Base-by-base conservation (phyloP, 2,329 filamentous ascomycete genomes). In the Aspergillus pseudotamarii region DNA sequence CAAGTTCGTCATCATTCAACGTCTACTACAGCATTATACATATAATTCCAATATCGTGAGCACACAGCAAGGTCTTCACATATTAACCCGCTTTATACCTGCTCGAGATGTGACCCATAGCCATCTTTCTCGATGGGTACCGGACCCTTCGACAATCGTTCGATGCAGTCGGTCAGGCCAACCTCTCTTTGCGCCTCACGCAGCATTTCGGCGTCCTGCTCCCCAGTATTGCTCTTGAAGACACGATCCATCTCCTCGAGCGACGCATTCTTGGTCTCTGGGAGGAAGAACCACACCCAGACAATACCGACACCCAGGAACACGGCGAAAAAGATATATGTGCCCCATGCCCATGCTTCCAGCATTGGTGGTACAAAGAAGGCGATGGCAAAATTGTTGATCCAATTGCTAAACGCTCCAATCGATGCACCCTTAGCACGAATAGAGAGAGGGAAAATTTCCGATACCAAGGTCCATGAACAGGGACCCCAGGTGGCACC, bases 181-280 rank as follows among this genome's bases (percentile, higher is more conserved):
- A 72, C 69, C 41, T 71, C 71, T 3, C 66, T 64, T 63, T 71
- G 70, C 0, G 69, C 71, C 38, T 72, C 68, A 4, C 66, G 68
- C 30, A 72, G 67, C 14, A 72, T 59, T 11, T 68, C 69, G 6
- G 70, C 70, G 45, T 73, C 71, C 14, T 63, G 65, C 55, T 70
- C 70, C 1, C 71, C 77, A 9, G 72, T 71, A 10, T 74, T 69
- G 14, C 67, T 69, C 1, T 67, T 64, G 23, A 79, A 73, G 28
- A 79, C 75, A 5, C 63, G 77, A 68, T 87, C 84, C 70, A 80
- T 79, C 72, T 88, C 84, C 67, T 84, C 81, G 30, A 89, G 82
- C 60, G 83, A 79, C 66, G 79, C 80, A 78, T 85, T 83, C 79
- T 89, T 87, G 66, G 86, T 85, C 6, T 80, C 80, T 1, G 85